phyloP scores from a whole-genome alignment of 176 grass and related monocot species.

The Tillandsia leiboldiana region DNA sequence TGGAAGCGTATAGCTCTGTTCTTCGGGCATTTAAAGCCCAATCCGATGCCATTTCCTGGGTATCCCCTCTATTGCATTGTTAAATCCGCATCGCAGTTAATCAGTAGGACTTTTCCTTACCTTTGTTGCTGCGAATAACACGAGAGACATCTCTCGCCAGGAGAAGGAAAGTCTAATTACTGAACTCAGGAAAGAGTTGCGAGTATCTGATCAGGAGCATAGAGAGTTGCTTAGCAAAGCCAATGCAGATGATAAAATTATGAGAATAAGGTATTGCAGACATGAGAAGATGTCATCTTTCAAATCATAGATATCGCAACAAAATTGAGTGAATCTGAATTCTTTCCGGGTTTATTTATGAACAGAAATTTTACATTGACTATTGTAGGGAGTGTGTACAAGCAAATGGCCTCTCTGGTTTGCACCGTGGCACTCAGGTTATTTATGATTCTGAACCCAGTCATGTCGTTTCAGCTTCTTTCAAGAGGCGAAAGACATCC shows the following conservation, averaged over 20 bases:
- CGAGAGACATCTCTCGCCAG: conserved; percentile 29
- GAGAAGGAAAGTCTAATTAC: conserved; percentile 95
- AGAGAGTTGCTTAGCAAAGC: conserved; percentile 78
- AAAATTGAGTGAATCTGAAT: too few species aligned
- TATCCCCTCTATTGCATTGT: conserved; percentile 20
- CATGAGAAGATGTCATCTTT: background rate
- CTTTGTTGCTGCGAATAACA: background rate
- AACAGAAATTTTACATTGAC: too few species aligned
- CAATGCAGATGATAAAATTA: conserved; percentile 76
- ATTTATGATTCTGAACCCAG: too few species aligned
- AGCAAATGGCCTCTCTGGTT: too few species aligned
- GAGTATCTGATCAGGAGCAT: conserved; percentile 87
- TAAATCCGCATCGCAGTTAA: conserved; percentile 5
- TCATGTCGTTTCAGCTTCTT: too few species aligned
- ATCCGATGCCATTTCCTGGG: conserved; percentile 93
- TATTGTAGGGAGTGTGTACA: too few species aligned
- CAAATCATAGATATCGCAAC: too few species aligned
- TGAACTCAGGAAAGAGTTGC: conserved; percentile 88
- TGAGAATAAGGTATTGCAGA: conserved; percentile 61
- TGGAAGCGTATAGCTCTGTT: conserved; percentile 88
- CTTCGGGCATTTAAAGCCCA: conserved; percentile 98
- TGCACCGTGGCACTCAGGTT: too few species aligned
- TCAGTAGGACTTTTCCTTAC: background rate
- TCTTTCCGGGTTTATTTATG: too few species aligned
- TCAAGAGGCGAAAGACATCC: too few species aligned